Percentiles rank a stretch among this genome's conserved stretches.
These are phyloP conservation scores for Saccharomyces hybrid DNA, from an alignment of 1,139 yeast genomes.

Conservation along the genomic window DNA sequence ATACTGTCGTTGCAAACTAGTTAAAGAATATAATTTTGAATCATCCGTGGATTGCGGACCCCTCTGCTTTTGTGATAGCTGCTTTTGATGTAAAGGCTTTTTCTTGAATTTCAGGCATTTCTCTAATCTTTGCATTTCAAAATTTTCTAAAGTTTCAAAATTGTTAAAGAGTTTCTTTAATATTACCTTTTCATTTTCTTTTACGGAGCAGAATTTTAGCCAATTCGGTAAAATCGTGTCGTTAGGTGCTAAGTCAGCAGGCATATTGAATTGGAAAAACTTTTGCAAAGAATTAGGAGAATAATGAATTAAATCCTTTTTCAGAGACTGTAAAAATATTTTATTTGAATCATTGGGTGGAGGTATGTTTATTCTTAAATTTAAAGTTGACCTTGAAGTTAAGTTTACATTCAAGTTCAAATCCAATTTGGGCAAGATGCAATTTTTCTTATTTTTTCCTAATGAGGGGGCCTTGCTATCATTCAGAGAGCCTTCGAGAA, in stretches of 20 bases:
- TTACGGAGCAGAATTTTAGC: constrained; percentile 35
- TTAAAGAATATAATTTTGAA: constrained; percentile 24
- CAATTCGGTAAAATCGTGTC: constrained; percentile 39
- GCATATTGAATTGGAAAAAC: constrained; percentile 25
- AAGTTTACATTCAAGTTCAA: neutral
- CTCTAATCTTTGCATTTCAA: constrained; percentile 44
- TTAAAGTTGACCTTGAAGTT: constrained; percentile 7
- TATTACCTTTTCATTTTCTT: constrained; percentile 32
- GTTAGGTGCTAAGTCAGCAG: constrained; percentile 16
- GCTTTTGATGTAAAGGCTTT: constrained; percentile 6
- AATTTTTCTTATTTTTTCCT: neutral
- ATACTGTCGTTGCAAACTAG: constrained; percentile 21
- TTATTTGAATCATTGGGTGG: constrained; percentile 12
- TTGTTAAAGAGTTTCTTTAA: constrained; percentile 38
- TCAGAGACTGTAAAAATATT: constrained; percentile 32
- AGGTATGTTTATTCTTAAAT: constrained; percentile 23
- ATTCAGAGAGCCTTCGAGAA: neutral
- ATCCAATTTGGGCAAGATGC: neutral
- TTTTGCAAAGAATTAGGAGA: constrained; percentile 32
- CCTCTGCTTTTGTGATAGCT: constrained; percentile 2
- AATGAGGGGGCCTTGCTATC: neutral
- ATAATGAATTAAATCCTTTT: constrained; percentile 34
- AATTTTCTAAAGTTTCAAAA: constrained; percentile 45
- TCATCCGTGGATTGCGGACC: constrained; percentile 2
- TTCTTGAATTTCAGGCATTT: constrained; percentile 15